Evolutionary conservation across 345 rosid genomes (phyloP).

Genomic region (Limnanthes douglasii): DNA sequence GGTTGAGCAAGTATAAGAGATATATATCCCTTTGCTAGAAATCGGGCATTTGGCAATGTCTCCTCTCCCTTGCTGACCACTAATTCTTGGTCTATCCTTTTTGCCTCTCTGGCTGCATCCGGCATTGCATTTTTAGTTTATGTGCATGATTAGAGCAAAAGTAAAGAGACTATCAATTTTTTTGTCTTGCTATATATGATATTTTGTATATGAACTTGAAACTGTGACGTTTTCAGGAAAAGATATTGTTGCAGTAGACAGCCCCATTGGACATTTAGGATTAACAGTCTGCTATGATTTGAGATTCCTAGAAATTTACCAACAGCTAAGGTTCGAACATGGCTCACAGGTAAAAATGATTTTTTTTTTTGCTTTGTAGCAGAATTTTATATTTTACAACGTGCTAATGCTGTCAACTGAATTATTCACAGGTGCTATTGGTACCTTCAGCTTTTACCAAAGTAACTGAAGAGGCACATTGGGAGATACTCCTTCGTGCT

Average conservation of each 20-base stretch:
- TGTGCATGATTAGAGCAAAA: no score
- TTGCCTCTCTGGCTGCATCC: not conserved
- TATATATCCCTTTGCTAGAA: no score
- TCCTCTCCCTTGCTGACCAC: no score
- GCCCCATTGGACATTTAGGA: slow-evolving; percentile 78
- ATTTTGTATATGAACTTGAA: slow-evolving; percentile 1
- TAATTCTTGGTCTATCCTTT: not conserved
- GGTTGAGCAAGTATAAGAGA: no score
- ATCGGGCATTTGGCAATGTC: no score
- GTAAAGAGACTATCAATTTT: no score
- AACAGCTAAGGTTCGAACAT: slow-evolving; percentile 69
- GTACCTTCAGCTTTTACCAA: slow-evolving; percentile 87
- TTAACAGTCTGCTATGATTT: slow-evolving; percentile 80
- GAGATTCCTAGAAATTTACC: slow-evolving; percentile 88
- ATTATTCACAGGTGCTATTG: slow-evolving; percentile 43
- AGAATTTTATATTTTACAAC: no score
- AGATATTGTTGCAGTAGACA: slow-evolving; percentile 54
- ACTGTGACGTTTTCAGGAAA: slow-evolving; percentile 27
- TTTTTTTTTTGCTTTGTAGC: not conserved
- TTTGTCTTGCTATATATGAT: not conserved
- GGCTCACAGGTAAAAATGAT: slow-evolving; percentile 46
- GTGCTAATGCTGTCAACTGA: no score
- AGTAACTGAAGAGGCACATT: slow-evolving; percentile 84
- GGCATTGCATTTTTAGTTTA: no score
- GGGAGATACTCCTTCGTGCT: slow-evolving; percentile 92